These are phyloP conservation scores for Sugiyamaella xylanicola DNA, from an alignment of 1,139 yeast genomes.

Conservation along the genomic window DNA sequence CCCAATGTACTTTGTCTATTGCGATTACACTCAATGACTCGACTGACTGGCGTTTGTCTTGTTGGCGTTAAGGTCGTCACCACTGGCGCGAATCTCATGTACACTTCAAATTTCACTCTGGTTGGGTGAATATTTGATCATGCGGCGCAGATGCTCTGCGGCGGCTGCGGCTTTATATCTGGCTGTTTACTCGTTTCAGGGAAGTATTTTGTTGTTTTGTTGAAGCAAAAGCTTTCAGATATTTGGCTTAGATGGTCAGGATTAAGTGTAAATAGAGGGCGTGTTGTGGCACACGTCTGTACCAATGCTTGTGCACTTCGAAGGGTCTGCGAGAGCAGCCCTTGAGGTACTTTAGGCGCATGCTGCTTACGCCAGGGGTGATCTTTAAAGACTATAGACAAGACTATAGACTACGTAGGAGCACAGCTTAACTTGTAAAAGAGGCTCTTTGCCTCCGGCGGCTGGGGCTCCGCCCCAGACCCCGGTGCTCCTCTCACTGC, in stretches of 20 bases:
- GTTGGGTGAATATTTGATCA: conserved; percentile 15
- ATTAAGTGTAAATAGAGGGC: neutral
- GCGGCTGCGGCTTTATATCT: neutral
- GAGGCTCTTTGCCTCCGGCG: neutral
- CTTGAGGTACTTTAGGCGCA: no score
- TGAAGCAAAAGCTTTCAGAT: no score
- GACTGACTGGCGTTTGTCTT: neutral
- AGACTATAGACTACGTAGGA: no score
- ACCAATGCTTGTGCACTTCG: no score
- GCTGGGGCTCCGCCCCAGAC: neutral
- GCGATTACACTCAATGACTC: neutral
- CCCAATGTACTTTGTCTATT: neutral
- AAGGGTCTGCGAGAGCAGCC: no score
- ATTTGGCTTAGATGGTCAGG: neutral
- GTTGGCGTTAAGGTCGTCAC: neutral
- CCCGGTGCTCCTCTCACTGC: neutral
- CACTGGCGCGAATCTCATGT: neutral
- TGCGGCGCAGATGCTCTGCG: conserved; percentile 9
- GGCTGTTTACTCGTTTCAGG: no score
- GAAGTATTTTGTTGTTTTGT: neutral
- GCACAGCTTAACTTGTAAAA: no score
- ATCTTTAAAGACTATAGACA: no score
- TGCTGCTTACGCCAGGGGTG: no score
- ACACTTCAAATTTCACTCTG: conserved; percentile 12
- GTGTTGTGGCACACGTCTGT: no score